Evolutionary conservation across 2,329 filamentous ascomycete species (phyloP).

Genomic region (Cryphonectria parasitica): DNA sequence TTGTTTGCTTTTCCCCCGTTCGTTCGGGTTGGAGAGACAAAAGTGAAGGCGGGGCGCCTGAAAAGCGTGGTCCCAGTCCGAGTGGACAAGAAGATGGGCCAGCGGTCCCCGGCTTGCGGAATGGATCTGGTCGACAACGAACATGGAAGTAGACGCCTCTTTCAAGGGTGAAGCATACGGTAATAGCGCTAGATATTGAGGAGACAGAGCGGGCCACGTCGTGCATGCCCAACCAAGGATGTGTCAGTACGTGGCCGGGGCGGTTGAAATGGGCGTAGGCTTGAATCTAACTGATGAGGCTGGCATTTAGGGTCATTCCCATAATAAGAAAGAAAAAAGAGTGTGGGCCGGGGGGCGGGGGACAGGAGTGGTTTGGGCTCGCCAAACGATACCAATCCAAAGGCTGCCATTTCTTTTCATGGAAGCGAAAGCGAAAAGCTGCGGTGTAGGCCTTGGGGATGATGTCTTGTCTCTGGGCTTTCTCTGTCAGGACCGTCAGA

Average conservation of each 20-base stretch:
- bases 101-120: not conserved
- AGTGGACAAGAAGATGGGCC: not conserved
- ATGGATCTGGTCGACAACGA: not conserved
- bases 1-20: not conserved
- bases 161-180: not conserved
- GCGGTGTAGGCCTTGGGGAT: not conserved
- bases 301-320: not conserved
- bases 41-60: not conserved
- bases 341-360: too few species aligned
- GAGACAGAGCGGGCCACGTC: slow-evolving; percentile 2
- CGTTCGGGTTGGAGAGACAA: too few species aligned
- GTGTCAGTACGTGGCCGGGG: not conserved
- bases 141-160: not conserved
- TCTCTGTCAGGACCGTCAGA: not conserved
- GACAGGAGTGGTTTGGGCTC: not conserved
- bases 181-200: not conserved
- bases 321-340: not conserved
- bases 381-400: not conserved
- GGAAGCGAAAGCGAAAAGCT: not conserved
- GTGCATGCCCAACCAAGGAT: not conserved
- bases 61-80: not conserved
- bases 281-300: not conserved
- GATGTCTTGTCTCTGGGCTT: not conserved
- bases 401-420: not conserved
- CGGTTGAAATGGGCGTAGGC: not conserved